These are phyloP conservation scores for Nymphaea thermarum DNA, from an alignment of 164 flowering plant species.

Conservation along the genomic window DNA sequence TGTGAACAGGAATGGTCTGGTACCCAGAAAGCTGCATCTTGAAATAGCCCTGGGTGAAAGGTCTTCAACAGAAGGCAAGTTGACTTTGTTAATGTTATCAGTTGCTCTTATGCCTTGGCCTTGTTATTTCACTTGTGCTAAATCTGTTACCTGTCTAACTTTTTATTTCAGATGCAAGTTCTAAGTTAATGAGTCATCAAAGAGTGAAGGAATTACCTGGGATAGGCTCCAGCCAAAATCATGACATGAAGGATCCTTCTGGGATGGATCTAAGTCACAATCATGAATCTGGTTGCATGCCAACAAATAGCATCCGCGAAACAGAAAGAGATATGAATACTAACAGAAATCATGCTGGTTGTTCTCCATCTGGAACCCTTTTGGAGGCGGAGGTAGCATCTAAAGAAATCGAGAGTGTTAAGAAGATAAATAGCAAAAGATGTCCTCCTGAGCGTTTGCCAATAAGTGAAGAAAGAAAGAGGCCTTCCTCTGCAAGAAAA, in stretches of 20 bases:
- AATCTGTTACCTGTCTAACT: slow-evolving; percentile 7
- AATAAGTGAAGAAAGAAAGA: slow-evolving; percentile 34
- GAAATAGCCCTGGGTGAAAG: slow-evolving; percentile 83
- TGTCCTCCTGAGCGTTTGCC: slow-evolving; percentile 16
- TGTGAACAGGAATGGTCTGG: slow-evolving; percentile 55
- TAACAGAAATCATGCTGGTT: slow-evolving; percentile 16
- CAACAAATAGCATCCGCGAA: not conserved
- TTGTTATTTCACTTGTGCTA: not conserved
- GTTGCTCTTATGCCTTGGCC: not conserved
- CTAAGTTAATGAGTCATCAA: slow-evolving; percentile 30
- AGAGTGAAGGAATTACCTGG: slow-evolving; percentile 34
- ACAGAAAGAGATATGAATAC: not conserved
- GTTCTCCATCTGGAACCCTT: slow-evolving; percentile 33
- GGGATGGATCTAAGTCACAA: slow-evolving; percentile 12
- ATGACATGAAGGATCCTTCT: slow-evolving; percentile 22
- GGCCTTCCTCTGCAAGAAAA: slow-evolving; percentile 16
- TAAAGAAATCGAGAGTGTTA: slow-evolving; percentile 26
- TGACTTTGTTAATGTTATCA: not conserved
- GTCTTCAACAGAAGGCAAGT: slow-evolving; percentile 60
- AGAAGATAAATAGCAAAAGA: slow-evolving; percentile 21
- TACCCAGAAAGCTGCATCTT: slow-evolving; percentile 86
- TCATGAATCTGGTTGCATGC: not conserved
- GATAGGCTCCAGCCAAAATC: slow-evolving; percentile 20
- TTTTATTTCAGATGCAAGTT: slow-evolving; percentile 32
- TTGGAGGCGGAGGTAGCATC: slow-evolving; percentile 24